phyloP scores from a whole-genome alignment of 2,329 filamentous ascomycete genomes.

The Alternaria gansuensis region DNA sequence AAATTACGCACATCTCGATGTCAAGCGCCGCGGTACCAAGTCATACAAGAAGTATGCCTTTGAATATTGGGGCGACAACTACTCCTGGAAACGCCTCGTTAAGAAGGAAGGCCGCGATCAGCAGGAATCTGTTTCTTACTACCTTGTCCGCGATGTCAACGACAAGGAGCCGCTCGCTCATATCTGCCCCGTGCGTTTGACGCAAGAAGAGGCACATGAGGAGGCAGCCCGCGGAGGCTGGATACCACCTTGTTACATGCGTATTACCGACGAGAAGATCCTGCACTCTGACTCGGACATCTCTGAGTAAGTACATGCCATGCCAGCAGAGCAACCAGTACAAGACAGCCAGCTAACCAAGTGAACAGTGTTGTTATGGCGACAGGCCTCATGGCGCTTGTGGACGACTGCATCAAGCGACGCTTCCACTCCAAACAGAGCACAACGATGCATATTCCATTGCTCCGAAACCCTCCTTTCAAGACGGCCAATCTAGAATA shows the following conservation, averaged over 20 bases:
- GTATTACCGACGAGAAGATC: conserved; percentile 79
- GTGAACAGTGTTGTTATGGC: conserved; percentile 79
- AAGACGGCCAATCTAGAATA: conserved; percentile 67
- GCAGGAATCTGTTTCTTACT: conserved; percentile 74
- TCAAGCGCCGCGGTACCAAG: conserved; percentile 73
- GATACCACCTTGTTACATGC: conserved; percentile 90
- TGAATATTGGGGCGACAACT: conserved; percentile 89
- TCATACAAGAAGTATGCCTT: conserved; percentile 83
- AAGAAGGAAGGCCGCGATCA: conserved; percentile 68
- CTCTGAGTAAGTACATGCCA: conserved; percentile 74
- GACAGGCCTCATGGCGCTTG: conserved; percentile 86
- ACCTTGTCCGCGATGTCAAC: conserved; percentile 75
- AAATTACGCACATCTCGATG: conserved; percentile 92
- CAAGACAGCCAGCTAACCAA: conserved; percentile 27
- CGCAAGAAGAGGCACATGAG: conserved; percentile 72
- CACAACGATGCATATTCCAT: conserved; percentile 62
- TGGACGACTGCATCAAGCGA: conserved; percentile 89
- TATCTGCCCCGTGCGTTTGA: conserved; percentile 81
- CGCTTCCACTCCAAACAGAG: conserved; percentile 70
- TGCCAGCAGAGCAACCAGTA: conserved; percentile 2
- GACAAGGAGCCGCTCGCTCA: conserved; percentile 74
- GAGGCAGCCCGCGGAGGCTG: conserved; percentile 84
- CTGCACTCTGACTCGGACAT: conserved; percentile 78
- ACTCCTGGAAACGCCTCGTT: conserved; percentile 80
- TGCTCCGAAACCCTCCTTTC: conserved; percentile 59